These are phyloP conservation scores for Solanum etuberosum DNA, from an alignment of 257 asterid genomes.

Conservation along the genomic window DNA sequence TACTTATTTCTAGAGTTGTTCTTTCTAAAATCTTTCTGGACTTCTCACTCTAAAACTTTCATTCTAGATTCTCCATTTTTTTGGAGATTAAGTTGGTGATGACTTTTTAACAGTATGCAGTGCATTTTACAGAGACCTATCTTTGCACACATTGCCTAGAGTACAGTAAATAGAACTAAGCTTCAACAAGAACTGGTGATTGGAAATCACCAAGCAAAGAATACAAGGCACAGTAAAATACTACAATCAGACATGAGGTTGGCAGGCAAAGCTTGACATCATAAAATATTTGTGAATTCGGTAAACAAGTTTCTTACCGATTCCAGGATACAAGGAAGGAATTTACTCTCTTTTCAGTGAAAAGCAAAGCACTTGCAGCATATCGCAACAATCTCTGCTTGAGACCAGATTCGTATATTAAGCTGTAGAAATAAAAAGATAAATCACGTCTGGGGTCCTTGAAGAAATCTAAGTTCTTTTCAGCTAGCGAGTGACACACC, in stretches of 20 bases:
- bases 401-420: slow-evolving; percentile 89
- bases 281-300: not conserved
- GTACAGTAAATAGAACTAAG: not conserved
- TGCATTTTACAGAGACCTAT: not conserved
- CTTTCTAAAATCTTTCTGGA: not conserved
- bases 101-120: not conserved
- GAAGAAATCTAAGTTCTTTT: not conserved
- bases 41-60: not conserved
- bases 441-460: slow-evolving; percentile 1
- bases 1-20: not conserved
- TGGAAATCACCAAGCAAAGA: not conserved
- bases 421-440: slow-evolving; percentile 52
- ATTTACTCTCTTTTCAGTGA: slow-evolving; percentile 94
- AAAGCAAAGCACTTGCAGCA: slow-evolving; percentile 96
- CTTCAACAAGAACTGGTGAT: not conserved
- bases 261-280: not conserved
- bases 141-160: not conserved
- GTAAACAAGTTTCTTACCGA: slow-evolving; percentile 41
- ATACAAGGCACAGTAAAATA: not conserved
- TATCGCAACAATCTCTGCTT: slow-evolving; percentile 86
- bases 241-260: not conserved
- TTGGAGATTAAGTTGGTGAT: not conserved
- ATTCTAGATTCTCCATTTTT: not conserved
- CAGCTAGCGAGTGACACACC: slow-evolving; percentile 32
- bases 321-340: slow-evolving; percentile 96